Base-by-base conservation (phyloP, 805 yeast genomes). In the Pichia ethanolica region DNA sequence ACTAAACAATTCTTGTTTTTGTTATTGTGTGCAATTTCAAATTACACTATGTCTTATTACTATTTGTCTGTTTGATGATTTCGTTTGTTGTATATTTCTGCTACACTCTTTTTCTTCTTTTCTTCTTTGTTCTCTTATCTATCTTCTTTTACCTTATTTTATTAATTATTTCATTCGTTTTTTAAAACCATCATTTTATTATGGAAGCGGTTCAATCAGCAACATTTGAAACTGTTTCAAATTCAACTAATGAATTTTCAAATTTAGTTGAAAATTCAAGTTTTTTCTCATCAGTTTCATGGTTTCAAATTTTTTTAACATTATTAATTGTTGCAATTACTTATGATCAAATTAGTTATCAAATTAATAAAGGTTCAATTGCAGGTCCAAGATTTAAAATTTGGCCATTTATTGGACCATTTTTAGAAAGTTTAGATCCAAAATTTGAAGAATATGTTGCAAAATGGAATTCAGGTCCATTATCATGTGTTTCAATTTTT, bases 331-430 rank as follows among this genome's bases (percentile, higher is more conserved):
- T 78, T 12, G 68, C 71, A 5, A 59, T 86, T 43, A 71, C 79
- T 1, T 85, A 78, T 63, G 95, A 88, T 67, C 95, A 85, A 67
- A 66, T 89, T n/a, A 68, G 77, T 55, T 93, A 93, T 65, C 82
- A 89, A 61, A 60, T 79, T 42, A 80, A 81, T 55, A 93, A 93
- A 68, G 97, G 97, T 40, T 63, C 78, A 35, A 89, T 91, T 65
- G 97, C 89, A 8, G 99, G 99, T 26, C 99, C 97, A 12, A 68
- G 71, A 42, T 82, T 75, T 66, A 93, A 93, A 68, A 61, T 89
- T 50, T 91, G 95, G 89, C 99, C 99, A 3, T 74, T 93, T 45
- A 90, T 93, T 58, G 99, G 99, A 3, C 98, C 99, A 3, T 93
- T 93, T 60, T 72, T 93, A 67, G 97, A 93, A 65, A 83, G 93